A percentile compares a stretch with the other conserved stretches of the same genome.
Conservation (phyloP, 257 asterid genomes). For the Verbena officinalis region DNA sequence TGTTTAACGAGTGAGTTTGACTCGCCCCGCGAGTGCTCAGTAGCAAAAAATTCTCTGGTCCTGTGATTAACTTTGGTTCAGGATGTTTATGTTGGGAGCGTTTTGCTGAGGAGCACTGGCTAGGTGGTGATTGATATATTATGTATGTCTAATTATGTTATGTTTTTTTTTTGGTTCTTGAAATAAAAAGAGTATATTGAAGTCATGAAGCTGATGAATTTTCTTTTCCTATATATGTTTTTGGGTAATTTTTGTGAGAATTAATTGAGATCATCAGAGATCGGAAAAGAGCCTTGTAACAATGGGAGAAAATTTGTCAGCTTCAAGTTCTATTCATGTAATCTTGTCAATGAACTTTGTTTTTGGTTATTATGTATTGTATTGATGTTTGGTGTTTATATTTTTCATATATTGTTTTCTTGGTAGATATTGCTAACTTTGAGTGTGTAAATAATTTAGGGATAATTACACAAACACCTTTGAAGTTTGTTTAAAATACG, state of each 20-base stretch:
- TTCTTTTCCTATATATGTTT: constrained; percentile 32
- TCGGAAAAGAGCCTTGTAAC: neutral
- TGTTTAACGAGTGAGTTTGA: neutral
- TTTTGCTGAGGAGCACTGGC: constrained; percentile 67
- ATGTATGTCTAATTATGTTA: constrained; percentile 20
- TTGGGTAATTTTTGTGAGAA: neutral
- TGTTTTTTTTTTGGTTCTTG: constrained; percentile 18
- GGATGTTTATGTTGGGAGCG: constrained; percentile 23
- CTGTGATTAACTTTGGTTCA: too few relatives aligned
- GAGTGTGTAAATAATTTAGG: too few relatives aligned
- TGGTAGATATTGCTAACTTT: neutral
- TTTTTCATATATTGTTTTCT: neutral
- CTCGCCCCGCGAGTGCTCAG: constrained; percentile 58
- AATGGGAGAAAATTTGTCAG: constrained; percentile 62
- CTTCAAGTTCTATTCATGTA: constrained; percentile 46
- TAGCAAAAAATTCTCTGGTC: constrained; percentile 52
- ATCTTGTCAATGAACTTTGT: constrained; percentile 12
- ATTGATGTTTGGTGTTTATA: neutral
- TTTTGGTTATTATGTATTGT: neutral
- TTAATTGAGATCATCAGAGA: neutral
- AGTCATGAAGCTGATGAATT: constrained; percentile 67
- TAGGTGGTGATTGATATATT: constrained; percentile 40
- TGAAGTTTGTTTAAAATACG: too few relatives aligned
- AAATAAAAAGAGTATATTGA: constrained; percentile 37
- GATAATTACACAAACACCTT: too few relatives aligned